Percentiles rank a stretch among this genome's conserved stretches.
phyloP scores from a whole-genome alignment of 176 grass and related monocot species.

The Oropetium thomaeum region DNA sequence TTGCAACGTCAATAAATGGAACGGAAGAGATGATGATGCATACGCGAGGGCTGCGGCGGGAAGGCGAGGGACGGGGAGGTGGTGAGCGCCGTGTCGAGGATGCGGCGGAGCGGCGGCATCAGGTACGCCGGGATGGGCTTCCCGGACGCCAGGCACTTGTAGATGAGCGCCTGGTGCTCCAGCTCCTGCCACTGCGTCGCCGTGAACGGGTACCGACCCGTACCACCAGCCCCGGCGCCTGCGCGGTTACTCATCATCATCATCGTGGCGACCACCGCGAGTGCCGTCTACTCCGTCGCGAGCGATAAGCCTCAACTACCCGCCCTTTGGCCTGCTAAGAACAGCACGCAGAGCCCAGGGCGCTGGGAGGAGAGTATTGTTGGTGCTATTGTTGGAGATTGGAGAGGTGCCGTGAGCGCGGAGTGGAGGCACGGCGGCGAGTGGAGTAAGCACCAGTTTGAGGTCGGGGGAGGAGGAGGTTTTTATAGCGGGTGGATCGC shows the following conservation, averaged over 20 bases:
- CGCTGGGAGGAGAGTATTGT: no score
- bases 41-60: conserved; percentile 69
- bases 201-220: conserved; percentile 68
- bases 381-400: no score
- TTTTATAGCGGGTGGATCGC: background rate
- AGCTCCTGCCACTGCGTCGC: conserved; percentile 97
- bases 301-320: no score
- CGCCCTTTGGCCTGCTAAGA: no score
- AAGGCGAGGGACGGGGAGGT: conserved; percentile 72
- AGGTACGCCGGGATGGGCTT: conserved; percentile 84
- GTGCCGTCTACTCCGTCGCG: no score
- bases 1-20: background rate
- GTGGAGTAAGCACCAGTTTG: background rate
- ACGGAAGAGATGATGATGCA: background rate
- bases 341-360: no score
- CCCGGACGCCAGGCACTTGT: conserved; percentile 89
- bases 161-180: conserved; percentile 94
- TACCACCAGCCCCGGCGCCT: conserved; percentile 14
- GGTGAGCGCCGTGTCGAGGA: conserved; percentile 68
- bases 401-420: background rate
- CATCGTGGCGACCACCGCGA: background rate
- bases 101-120: conserved; percentile 73
- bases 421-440: background rate
- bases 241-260: conserved; percentile 69
- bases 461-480: background rate